Evolutionary conservation across 331 rosid species (phyloP).

Genomic region (Malus hybrid): DNA sequence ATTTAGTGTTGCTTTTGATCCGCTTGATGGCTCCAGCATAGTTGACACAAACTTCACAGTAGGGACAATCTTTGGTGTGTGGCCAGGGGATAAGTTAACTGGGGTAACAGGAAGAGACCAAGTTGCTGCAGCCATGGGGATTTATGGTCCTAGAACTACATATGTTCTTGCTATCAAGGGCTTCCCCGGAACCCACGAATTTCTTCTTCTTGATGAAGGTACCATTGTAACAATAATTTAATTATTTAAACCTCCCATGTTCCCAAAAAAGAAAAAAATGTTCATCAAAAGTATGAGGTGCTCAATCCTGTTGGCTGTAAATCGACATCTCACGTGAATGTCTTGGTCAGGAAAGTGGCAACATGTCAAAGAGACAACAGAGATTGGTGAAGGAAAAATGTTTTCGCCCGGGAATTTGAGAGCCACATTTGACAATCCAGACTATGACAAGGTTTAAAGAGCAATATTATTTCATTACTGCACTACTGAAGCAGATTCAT

Average conservation of each 20-base stretch:
- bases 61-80: constrained; percentile 95
- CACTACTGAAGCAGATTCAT: background rate
- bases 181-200: constrained; percentile 89
- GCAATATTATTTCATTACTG: background rate
- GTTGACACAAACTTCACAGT: constrained; percentile 98
- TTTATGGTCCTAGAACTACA: constrained; percentile 91
- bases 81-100: constrained; percentile 37
- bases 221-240: background rate
- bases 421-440: constrained; percentile 85
- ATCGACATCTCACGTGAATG: background rate
- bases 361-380: constrained; percentile 92
- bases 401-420: constrained; percentile 98
- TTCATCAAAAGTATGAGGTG: background rate
- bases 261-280: background rate
- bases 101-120: constrained; percentile 86
- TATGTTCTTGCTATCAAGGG: constrained; percentile 85
- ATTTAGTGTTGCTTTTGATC: constrained; percentile 98
- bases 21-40: constrained; percentile 93
- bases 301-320: background rate
- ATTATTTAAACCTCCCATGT: background rate
- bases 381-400: constrained; percentile 85
- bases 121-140: constrained; percentile 98
- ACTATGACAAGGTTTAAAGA: constrained; percentile 56
- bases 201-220: constrained; percentile 99
- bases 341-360: constrained; percentile 84